A percentile compares a stretch with the other conserved stretches of the same genome.
These are phyloP conservation scores for Saturnispora galanensis DNA, from an alignment of 805 yeast genomes.

Conservation along the genomic window DNA sequence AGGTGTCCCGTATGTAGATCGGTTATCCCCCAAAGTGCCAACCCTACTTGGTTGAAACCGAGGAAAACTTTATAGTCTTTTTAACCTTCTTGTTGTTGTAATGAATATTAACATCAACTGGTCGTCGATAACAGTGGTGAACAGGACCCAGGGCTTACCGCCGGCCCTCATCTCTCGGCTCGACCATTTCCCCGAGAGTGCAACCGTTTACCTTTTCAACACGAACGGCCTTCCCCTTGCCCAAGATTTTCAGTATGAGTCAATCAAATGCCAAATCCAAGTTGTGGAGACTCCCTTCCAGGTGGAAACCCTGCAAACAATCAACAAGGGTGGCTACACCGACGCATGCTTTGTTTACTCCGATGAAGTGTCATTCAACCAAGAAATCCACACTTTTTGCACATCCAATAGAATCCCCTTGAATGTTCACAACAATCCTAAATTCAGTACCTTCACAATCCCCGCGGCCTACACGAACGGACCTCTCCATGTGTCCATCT, in stretches of 20 bases:
- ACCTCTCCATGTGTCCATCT: slow-evolving; percentile 64
- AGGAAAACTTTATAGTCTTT: background rate
- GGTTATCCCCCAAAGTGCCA: background rate
- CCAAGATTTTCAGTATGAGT: too few species aligned
- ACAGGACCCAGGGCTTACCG: background rate
- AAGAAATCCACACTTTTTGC: slow-evolving; percentile 41
- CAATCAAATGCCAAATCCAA: too few species aligned
- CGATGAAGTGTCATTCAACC: background rate
- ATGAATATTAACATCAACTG: slow-evolving; percentile 13
- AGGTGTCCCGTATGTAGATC: slow-evolving; percentile 5
- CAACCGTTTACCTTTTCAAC: too few species aligned
- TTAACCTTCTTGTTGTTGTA: background rate
- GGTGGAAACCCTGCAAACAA: background rate
- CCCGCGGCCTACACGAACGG: slow-evolving; percentile 65
- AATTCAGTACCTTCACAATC: slow-evolving; percentile 64
- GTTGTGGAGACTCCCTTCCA: too few species aligned
- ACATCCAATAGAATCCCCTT: slow-evolving; percentile 63
- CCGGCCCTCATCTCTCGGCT: background rate
- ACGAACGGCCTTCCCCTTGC: too few species aligned
- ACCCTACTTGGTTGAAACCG: slow-evolving; percentile 3
- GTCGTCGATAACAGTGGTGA: slow-evolving; percentile 1
- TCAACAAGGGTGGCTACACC: background rate
- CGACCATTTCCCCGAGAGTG: background rate
- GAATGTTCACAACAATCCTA: slow-evolving; percentile 66
- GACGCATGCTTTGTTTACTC: slow-evolving; percentile 3